These are phyloP conservation scores for Verticillium nonalfalfae DNA, from an alignment of 2,329 filamentous ascomycete species.

Conservation along the genomic window DNA sequence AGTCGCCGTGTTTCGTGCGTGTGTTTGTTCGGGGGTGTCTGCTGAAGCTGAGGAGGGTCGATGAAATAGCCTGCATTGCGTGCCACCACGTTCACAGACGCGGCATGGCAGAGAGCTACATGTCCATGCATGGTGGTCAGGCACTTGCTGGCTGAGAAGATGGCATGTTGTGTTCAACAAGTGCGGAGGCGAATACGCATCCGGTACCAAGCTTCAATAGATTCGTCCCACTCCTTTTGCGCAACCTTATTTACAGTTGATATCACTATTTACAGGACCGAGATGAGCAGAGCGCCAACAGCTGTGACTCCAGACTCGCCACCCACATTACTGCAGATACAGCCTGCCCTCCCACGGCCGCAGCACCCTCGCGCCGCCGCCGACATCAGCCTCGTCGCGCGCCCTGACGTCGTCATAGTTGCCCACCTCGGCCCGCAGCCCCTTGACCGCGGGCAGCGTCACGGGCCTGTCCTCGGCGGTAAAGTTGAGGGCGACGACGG, in stretches of 20 bases:
- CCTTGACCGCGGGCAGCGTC: slow-evolving; percentile 12
- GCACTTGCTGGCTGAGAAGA: too few species aligned
- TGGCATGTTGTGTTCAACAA: too few species aligned
- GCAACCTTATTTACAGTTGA: neutral
- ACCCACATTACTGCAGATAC: slow-evolving; percentile 16
- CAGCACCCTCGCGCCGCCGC: slow-evolving; percentile 7
- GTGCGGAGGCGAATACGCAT: too few species aligned
- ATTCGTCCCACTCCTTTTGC: too few species aligned
- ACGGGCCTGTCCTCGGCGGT: slow-evolving; percentile 23
- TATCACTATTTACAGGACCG: slow-evolving; percentile 4
- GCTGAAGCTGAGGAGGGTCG: too few species aligned
- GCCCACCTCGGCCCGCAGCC: slow-evolving; percentile 15
- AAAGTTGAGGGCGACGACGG: slow-evolving; percentile 30
- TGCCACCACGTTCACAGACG: too few species aligned
- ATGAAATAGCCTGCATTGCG: too few species aligned
- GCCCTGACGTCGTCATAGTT: slow-evolving; percentile 20
- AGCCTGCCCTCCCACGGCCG: slow-evolving; percentile 27
- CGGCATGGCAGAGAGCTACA: too few species aligned
- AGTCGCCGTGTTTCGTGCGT: too few species aligned
- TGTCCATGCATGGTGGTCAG: too few species aligned
- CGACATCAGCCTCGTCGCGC: slow-evolving; percentile 3
- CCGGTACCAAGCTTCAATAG: too few species aligned
- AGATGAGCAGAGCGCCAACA: neutral
- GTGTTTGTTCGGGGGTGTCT: too few species aligned
- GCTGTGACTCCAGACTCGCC: neutral